phyloP scores from a whole-genome alignment of 1,284 basidiomycete genomes.

The Leccinum subrobustum region DNA sequence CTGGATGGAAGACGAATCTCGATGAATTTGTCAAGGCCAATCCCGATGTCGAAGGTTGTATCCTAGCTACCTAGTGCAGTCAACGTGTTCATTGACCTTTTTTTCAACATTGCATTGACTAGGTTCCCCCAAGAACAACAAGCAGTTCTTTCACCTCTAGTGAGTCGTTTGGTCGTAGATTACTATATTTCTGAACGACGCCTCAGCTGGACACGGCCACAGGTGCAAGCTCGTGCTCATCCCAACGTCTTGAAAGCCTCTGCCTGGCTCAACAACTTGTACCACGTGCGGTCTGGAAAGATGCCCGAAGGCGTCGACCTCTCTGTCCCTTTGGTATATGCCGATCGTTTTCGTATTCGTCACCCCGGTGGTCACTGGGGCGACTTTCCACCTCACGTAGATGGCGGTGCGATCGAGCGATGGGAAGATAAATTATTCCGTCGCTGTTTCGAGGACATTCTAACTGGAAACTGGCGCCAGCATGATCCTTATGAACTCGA shows the following conservation, averaged over 20 bases:
- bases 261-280: conserved; percentile 65
- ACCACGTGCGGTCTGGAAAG: conserved; percentile 43
- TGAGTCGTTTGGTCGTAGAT: conserved; percentile 33
- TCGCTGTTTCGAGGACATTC: conserved; percentile 63
- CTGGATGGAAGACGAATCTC: conserved; percentile 55
- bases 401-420: conserved; percentile 79
- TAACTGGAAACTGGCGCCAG: conserved; percentile 64
- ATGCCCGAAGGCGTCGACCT: conserved; percentile 60
- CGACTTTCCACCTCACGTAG: conserved; percentile 74
- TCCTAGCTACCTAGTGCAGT: not conserved
- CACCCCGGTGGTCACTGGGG: conserved; percentile 71
- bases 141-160: conserved; percentile 75
- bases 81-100: not conserved
- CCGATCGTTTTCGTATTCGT: conserved; percentile 81
- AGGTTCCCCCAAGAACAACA: conserved; percentile 58
- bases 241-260: conserved; percentile 65
- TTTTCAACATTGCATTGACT: not conserved
- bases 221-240: conserved; percentile 72
- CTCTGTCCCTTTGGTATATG: conserved; percentile 70
- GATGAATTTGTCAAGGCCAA: conserved; percentile 58
- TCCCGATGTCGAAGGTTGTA: conserved; percentile 49
- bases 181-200: not conserved
- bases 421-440: conserved; percentile 81
- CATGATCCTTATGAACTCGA: conserved; percentile 72
- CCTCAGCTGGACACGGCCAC: conserved; percentile 65